phyloP scores from a whole-genome alignment of 192 early-diverging fungal genomes.

The Linnemannia exigua region DNA sequence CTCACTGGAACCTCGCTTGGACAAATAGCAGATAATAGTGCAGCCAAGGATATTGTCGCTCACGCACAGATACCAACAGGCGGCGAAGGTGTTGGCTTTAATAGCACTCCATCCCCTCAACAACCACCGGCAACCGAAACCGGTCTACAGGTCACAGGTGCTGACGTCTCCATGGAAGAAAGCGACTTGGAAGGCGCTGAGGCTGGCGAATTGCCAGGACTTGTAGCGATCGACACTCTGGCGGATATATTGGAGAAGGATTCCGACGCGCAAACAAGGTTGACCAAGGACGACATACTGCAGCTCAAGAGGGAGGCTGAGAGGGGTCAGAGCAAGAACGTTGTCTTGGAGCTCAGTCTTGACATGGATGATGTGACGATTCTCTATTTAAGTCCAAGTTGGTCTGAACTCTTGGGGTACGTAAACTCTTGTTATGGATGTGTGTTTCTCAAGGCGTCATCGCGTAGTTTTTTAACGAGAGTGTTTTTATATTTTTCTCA shows the following conservation, averaged over 20 bases:
- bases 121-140: neutral
- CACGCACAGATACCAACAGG: neutral
- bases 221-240: slow-evolving; percentile 27
- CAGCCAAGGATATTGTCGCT: neutral
- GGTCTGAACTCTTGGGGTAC: slow-evolving; percentile 79
- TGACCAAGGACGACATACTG: slow-evolving; percentile 55
- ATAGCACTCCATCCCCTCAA: neutral
- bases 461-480: neutral
- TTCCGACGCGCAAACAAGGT: slow-evolving; percentile 18
- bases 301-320: slow-evolving; percentile 75
- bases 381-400: slow-evolving; percentile 79
- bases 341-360: slow-evolving; percentile 84
- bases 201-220: slow-evolving; percentile 19
- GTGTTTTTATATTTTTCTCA: slow-evolving; percentile 8
- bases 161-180: neutral
- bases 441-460: neutral
- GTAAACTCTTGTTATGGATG: neutral
- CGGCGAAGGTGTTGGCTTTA: neutral
- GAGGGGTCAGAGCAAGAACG: slow-evolving; percentile 76
- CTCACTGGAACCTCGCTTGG: neutral
- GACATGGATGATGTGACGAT: slow-evolving; percentile 62
- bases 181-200: neutral
- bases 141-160: neutral
- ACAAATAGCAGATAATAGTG: neutral
- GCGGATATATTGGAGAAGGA: slow-evolving; percentile 39